Conservation (phyloP, 345 rosid species). For the Noccaea bulbosa region DNA sequence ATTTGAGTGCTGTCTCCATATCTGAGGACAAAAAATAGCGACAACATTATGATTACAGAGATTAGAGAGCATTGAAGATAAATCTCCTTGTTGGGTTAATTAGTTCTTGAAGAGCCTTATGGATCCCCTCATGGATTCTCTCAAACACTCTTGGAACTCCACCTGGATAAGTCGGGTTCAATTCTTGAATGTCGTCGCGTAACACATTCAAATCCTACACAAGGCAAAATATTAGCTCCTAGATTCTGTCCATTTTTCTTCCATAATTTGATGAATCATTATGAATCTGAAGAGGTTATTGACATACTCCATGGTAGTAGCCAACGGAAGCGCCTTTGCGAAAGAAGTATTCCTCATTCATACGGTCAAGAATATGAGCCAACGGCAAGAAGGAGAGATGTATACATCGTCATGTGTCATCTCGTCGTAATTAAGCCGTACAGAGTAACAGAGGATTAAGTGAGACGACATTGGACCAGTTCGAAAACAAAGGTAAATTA, state of each 20-base stretch:
- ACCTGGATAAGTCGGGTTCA: conserved; percentile 87
- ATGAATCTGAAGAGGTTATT: conserved; percentile 4
- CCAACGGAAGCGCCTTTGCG: conserved; percentile 92
- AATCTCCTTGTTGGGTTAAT: conserved; percentile 64
- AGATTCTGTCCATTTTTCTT: not conserved
- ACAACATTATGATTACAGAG: not conserved
- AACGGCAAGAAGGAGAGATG: conserved; percentile 84
- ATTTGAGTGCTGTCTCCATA: conserved; percentile 86
- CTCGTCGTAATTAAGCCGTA: conserved; percentile 42
- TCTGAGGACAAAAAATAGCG: conserved; percentile 44
- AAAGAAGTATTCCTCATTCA: conserved; percentile 84
- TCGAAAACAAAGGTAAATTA: too few species aligned
- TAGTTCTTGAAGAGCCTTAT: conserved; percentile 71
- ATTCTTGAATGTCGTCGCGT: conserved; percentile 79
- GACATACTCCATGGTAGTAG: conserved; percentile 88
- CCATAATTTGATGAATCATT: too few species aligned
- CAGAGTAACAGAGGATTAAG: conserved; percentile 10
- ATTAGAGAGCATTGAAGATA: conserved; percentile 69
- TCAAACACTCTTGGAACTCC: conserved; percentile 94
- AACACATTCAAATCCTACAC: conserved; percentile 79
- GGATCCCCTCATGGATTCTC: conserved; percentile 78
- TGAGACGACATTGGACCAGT: not conserved
- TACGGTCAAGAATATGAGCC: conserved; percentile 90
- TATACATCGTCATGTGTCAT: conserved; percentile 90
- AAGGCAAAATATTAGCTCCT: not conserved